Percentiles rank a stretch among this genome's conserved stretches.
Conservation (phyloP, 805 yeast genomes). For the Cyberlindnera lachancei region DNA sequence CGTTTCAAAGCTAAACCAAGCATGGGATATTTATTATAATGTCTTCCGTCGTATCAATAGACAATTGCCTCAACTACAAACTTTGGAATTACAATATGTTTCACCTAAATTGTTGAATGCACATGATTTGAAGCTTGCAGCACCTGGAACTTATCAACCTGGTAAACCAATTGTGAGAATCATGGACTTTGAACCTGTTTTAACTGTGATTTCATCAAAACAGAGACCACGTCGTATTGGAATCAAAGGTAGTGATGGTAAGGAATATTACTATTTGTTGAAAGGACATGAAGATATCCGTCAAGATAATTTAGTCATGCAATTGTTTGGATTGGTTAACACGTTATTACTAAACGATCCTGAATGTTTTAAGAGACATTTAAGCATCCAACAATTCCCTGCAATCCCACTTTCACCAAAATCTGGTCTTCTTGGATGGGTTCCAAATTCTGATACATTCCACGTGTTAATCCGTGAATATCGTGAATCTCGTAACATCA, state of each 20-base stretch:
- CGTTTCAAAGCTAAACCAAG: slow-evolving; percentile 83
- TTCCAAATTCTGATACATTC: slow-evolving; percentile 93
- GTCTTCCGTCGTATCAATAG: slow-evolving; percentile 88
- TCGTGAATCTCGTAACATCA: slow-evolving; percentile 83
- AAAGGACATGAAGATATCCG: slow-evolving; percentile 98
- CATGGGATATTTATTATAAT: slow-evolving; percentile 94
- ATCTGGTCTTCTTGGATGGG: slow-evolving; percentile 97
- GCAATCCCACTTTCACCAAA: slow-evolving; percentile 96
- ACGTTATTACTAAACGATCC: slow-evolving; percentile 84
- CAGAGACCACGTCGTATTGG: slow-evolving; percentile 88
- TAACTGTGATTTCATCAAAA: slow-evolving; percentile 85
- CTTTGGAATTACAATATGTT: slow-evolving; percentile 84
- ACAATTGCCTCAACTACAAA: slow-evolving; percentile 80
- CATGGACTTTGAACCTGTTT: slow-evolving; percentile 67
- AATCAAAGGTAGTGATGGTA: slow-evolving; percentile 85
- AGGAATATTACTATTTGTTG: slow-evolving; percentile 70
- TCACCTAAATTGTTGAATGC: slow-evolving; percentile 85
- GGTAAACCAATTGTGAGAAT: slow-evolving; percentile 75
- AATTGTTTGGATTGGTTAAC: slow-evolving; percentile 89
- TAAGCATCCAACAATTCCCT: slow-evolving; percentile 85
- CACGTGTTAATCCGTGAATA: slow-evolving; percentile 89
- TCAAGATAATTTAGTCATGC: slow-evolving; percentile 97
- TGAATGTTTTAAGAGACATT: slow-evolving; percentile 92
- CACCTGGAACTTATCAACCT: slow-evolving; percentile 88
- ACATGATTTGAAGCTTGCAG: slow-evolving; percentile 74